Evolutionary conservation across 805 yeast species (phyloP), one percentile per base, ranked within the genome.

Genomic region (Kazachstania bromeliacearum): DNA sequence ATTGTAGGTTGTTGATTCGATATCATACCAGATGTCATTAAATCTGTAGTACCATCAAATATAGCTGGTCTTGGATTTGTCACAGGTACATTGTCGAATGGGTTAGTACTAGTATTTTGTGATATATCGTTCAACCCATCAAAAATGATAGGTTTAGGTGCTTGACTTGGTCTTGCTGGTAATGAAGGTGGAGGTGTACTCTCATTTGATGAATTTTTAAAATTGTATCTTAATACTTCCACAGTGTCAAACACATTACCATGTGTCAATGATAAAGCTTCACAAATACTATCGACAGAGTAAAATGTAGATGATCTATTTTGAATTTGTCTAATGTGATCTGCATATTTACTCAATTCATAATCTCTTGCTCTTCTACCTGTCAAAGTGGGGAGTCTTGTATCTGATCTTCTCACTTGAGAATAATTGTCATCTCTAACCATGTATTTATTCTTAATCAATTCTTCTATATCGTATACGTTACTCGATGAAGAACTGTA

Each of bases 191-290:
- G 28, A 2, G 35, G 14, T 16, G 25, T n/a, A 21, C 31, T 24
- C 7, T 18, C n/a, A 10, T 36, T 16, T 19, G 30, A 12, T 3
- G 16, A 5, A 34, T 26, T 7, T 24, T 9, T 6, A n/a, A 18
- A 19, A 3, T 24, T 25, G 14, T 32, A 31, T 12, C 33, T 31
- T 38, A 80, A 61, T 20, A 80, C 69, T 28, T 73, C 78, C 23
- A 75, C 55, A 1, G 94, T 89, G 14, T 56, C 46, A 27, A 68
- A 68, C 8, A 79, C 50, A 50, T 75, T 73, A 12, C 94, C 94
- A 34, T 64, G 62, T 13, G 79, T 62, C 25, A 73, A 56, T 7
- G 65, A 61, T 42, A 83, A 64, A 19, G 87, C 83, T 48, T 83
- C 92, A 36, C 75, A 62, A 22, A 70, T 60, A 44, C 78, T 81